phyloP scores from a whole-genome alignment of 163 green algal genomes.

The Smithsoniella earleae region DNA sequence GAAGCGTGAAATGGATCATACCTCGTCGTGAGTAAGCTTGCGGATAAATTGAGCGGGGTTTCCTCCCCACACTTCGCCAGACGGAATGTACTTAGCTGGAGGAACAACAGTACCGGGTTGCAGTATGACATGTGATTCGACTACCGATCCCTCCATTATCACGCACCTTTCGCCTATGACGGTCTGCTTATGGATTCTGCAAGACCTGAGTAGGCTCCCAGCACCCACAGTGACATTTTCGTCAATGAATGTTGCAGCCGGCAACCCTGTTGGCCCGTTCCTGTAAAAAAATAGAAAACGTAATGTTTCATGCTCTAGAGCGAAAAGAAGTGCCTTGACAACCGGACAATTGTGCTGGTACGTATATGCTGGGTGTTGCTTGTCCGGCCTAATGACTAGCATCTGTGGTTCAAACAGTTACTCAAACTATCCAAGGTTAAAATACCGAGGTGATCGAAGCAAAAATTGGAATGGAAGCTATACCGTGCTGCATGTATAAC shows the following conservation, averaged over 20 bases:
- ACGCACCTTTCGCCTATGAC: conserved; percentile 75
- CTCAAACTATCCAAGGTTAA: no score
- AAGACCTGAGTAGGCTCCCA: conserved; percentile 67
- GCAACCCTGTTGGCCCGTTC: conserved; percentile 61
- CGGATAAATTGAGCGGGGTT: conserved; percentile 73
- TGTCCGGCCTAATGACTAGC: no score
- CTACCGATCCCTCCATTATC: conserved; percentile 73
- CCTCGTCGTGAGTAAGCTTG: conserved; percentile 74
- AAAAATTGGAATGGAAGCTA: no score
- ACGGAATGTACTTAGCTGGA: conserved; percentile 64
- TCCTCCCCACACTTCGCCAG: conserved; percentile 79
- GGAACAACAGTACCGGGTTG: conserved; percentile 72
- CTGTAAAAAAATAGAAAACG: conserved; percentile 40
- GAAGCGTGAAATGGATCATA: no score
- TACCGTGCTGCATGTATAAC: conserved; percentile 86
- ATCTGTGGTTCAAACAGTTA: no score
- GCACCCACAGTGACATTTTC: conserved; percentile 83
- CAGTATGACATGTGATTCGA: conserved; percentile 70
- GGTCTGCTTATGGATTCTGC: conserved; percentile 44
- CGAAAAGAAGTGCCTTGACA: no score
- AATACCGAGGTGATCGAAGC: no score
- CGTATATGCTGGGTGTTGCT: no score
- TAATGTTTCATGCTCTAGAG: no score
- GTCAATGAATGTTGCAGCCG: conserved; percentile 74
- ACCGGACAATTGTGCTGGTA: no score